These are phyloP conservation scores for Extremus antarcticus DNA, from an alignment of 495 filamentous ascomycete genomes.

Conservation along the genomic window DNA sequence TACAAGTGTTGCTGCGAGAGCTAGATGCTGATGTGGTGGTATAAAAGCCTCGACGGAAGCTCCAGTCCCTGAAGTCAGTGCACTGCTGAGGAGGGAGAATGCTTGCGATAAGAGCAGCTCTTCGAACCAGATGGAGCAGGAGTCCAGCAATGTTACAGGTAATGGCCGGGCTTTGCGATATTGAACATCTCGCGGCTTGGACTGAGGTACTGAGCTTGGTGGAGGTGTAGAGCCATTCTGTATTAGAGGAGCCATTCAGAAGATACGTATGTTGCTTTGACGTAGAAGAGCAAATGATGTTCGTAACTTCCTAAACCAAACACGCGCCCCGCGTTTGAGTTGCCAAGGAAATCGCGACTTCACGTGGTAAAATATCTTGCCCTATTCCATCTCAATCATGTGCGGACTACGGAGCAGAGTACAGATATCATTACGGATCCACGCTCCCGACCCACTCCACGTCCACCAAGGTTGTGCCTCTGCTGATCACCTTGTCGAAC, in stretches of 20 bases:
- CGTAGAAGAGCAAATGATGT: too few species aligned
- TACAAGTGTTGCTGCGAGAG: constrained; percentile 54
- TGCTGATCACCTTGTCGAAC: too few species aligned
- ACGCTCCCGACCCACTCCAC: too few species aligned
- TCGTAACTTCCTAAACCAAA: background rate
- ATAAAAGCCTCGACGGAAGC: constrained; percentile 31
- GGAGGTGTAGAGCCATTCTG: background rate
- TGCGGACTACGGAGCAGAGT: too few species aligned
- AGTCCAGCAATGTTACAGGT: constrained; percentile 50
- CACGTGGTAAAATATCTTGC: background rate
- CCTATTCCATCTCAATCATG: background rate
- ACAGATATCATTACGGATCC: too few species aligned
- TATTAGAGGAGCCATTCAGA: background rate
- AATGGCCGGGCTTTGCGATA: constrained; percentile 46
- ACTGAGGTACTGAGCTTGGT: background rate
- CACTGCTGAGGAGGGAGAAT: constrained; percentile 53
- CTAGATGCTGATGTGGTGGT: constrained; percentile 48
- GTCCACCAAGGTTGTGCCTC: too few species aligned
- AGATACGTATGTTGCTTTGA: too few species aligned
- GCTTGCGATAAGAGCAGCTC: constrained; percentile 62
- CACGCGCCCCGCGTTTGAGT: background rate
- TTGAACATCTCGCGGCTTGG: background rate
- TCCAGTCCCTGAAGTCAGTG: constrained; percentile 48
- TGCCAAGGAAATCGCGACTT: background rate
- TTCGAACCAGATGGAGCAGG: constrained; percentile 63